Base-by-base conservation (phyloP, 2,329 filamentous ascomycete genomes). In the Coccinonectria pachysandricola region DNA sequence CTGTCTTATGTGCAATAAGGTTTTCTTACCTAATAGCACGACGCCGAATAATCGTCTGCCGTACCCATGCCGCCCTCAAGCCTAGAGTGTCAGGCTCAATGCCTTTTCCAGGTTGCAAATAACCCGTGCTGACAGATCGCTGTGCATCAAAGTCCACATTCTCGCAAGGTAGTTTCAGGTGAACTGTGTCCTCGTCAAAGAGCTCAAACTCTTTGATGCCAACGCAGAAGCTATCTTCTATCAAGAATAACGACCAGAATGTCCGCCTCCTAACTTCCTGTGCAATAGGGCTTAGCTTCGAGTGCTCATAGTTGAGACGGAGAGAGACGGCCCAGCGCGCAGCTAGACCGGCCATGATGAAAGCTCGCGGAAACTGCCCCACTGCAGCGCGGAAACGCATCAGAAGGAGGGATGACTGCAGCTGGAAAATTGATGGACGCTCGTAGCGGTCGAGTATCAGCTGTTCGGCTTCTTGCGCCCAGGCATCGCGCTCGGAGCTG, bases 181-280 rank as follows among this genome's bases (percentile, higher is more conserved):
- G 33, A 4, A 46, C 40, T 2, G 36, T 43, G 1, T 46, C 43
- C 3, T 41, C 27, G 5, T 46, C 37, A 10, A 46, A 46, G 4
- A 46, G 27, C 11, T 46, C 43, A 21, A 46, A 46, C 10, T 46
- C 43, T 4, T 46, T 46, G 0, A 46, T 8, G 0, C 43, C 43
- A 4, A 46, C 43, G 11, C 43, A 46, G 19, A 46, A 46, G 31
- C 43, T 46, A 19, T 46, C 43, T 7, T 46, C 43, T 1, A 46
- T 23, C 4, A 46, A 23, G 6, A 35, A 43, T n/a, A 46, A 6
- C 7, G 43, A 46, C 43, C 43, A 46, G 17, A 46, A 43, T 0
- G 43, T 46, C 9, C 43, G 23, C 12, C 43, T 34, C 12, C 43
- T 28, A 7, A 46, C 43, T 12, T 46, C 43, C 8, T 46, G 43